A percentile compares a stretch with the other conserved stretches of the same genome.
Evolutionary conservation across 805 yeast species (phyloP).

Genomic region (Pichia gijzeniarum): DNA sequence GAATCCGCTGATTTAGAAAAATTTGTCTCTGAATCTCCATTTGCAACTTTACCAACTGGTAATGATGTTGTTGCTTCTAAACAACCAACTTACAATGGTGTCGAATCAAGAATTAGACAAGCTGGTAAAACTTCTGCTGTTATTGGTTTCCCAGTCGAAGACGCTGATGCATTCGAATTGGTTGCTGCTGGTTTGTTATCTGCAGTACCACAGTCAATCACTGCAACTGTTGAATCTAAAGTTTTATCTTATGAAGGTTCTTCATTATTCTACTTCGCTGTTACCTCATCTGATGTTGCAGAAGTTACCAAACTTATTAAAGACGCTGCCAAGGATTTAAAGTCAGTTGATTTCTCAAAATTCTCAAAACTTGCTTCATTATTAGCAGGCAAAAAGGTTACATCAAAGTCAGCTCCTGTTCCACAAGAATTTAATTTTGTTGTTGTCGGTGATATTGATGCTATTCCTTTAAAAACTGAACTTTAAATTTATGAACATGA

Average conservation of each 20-base stretch:
- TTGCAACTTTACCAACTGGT: constrained; percentile 59
- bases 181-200: constrained; percentile 64
- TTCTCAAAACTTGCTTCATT: constrained; percentile 51
- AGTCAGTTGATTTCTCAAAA: constrained; percentile 25
- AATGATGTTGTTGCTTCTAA: constrained; percentile 35
- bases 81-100: constrained; percentile 49
- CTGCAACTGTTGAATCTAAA: constrained; percentile 44
- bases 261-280: constrained; percentile 69
- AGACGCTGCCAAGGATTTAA: constrained; percentile 48
- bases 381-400: constrained; percentile 34
- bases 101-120: constrained; percentile 59
- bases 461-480: constrained; percentile 85
- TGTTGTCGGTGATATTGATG: constrained; percentile 83
- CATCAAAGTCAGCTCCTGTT: constrained; percentile 32
- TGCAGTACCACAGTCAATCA: constrained; percentile 42
- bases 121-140: constrained; percentile 65
- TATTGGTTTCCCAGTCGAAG: constrained; percentile 72
- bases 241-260: constrained; percentile 69
- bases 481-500: constrained; percentile 39
- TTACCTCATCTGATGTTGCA: constrained; percentile 52
- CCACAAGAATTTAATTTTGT: constrained; percentile 69
- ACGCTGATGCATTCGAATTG: constrained; percentile 58
- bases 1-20: constrained; percentile 59
- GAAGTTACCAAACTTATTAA: constrained; percentile 57
- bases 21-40: constrained; percentile 61